Base-by-base conservation (phyloP, 768 basidiomycete species). In the Artomyces pyxidatus region DNA sequence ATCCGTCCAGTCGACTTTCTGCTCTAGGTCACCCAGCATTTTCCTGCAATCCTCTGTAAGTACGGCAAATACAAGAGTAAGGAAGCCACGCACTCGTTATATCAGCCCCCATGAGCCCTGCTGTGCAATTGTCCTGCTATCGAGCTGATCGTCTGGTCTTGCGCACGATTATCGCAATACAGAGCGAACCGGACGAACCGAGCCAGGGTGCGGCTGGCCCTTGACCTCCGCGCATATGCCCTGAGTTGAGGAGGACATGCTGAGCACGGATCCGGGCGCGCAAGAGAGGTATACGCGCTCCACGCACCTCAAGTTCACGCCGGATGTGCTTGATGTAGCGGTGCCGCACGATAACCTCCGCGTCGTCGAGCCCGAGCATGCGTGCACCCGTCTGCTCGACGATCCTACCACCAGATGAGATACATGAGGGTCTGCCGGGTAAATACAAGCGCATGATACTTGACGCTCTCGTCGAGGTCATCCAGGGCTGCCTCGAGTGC, bases 91-190 rank as follows among this genome's bases (percentile, higher is more conserved):
- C 53, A 95, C 95, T 90, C 89, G 57, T 85, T 88, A 59, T 99
- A 96, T 99, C 96, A 49, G 80, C 81, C 0, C 95, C 95, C 81
- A 99, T 99, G 27, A 97, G 70, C 10, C 85, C 87, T 98, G 96
- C 54, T 88, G 83, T 0, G 85, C 83, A 6, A 99, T 70, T 0
- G 86, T 93, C 49, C 63, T 80, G 85, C 78, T 61, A 99, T 94
- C 0, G 85, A 78, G 48, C 85, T 82, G 58, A 99, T 85, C 0
- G 93, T 86, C 25, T 80, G 75, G 61, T 99, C 96, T 71, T 99
- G 96, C 59, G 88, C 78, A 41, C 75, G 76, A 22, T 97, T 79
- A 67, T 97, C 81, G 62, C 94, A 75, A 88, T 94, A 16, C n/a
- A 10, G 6, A 30, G 17, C 14, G 25, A 11, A 8, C 37, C 52